phyloP scores from a whole-genome alignment of 2,329 filamentous ascomycete genomes.

The Calycina herbarum region DNA sequence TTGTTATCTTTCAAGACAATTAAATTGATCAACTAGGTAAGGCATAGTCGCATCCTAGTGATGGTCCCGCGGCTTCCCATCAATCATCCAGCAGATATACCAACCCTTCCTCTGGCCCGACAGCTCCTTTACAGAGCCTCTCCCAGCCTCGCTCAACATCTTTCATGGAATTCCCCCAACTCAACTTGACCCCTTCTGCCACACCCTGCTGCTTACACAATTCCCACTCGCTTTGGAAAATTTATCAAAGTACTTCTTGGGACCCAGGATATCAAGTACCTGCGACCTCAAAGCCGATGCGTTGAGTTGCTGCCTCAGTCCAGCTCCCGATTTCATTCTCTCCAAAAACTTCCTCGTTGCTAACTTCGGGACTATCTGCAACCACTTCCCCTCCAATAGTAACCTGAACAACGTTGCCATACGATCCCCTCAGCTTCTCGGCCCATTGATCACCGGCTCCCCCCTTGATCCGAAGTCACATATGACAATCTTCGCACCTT shows the following conservation, averaged over 20 bases:
- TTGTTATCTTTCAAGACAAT: too few species aligned
- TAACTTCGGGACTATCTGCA: slow-evolving; percentile 21
- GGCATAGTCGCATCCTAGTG: background rate
- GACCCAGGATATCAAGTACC: slow-evolving; percentile 21
- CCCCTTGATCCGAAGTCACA: slow-evolving; percentile 29
- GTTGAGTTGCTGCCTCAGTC: slow-evolving; percentile 20
- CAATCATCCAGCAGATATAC: slow-evolving; percentile 21
- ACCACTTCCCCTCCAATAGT: slow-evolving; percentile 24
- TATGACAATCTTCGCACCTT: slow-evolving; percentile 26
- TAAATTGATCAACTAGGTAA: too few species aligned
- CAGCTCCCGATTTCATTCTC: slow-evolving; percentile 8
- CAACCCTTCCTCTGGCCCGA: slow-evolving; percentile 25
- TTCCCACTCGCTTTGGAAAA: slow-evolving; percentile 17
- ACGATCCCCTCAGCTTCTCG: slow-evolving; percentile 16
- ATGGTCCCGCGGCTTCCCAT: background rate
- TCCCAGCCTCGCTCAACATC: slow-evolving; percentile 29
- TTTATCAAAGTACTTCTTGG: slow-evolving; percentile 24
- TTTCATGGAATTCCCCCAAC: slow-evolving; percentile 31
- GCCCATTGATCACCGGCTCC: slow-evolving; percentile 24
- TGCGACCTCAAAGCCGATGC: slow-evolving; percentile 22
- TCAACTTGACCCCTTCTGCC: slow-evolving; percentile 22
- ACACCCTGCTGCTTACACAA: slow-evolving; percentile 21
- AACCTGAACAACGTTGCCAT: slow-evolving; percentile 19
- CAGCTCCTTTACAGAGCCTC: slow-evolving; percentile 27
- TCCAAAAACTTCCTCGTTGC: slow-evolving; percentile 19